Conservation (phyloP, 2,329 filamentous ascomycete species). For the Calycina herbarum region DNA sequence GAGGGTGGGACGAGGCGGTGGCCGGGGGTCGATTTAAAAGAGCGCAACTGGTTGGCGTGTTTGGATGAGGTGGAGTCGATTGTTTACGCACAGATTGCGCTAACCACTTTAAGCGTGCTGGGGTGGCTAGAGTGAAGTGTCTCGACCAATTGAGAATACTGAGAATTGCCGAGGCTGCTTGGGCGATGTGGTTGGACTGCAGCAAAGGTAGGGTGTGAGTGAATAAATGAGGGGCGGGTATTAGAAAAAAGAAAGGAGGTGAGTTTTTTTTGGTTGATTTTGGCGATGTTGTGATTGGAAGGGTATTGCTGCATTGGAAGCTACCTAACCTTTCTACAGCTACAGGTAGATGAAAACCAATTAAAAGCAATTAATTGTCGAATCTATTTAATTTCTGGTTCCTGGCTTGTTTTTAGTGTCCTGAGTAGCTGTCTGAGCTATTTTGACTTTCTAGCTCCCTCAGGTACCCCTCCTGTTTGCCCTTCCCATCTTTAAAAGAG, state of each 20-base stretch:
- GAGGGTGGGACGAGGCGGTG: slow-evolving; percentile 4
- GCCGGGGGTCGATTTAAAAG: slow-evolving; percentile 12
- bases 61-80: not conserved
- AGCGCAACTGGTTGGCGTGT: slow-evolving; percentile 8
- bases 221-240: not conserved
- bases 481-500: too few species aligned
- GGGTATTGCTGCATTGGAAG: not conserved
- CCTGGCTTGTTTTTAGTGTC: too few species aligned
- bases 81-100: not conserved
- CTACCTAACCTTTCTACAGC: too few species aligned
- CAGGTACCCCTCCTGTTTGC: too few species aligned
- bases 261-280: not conserved
- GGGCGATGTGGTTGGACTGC: not conserved
- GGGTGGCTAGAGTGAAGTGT: not conserved
- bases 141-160: not conserved
- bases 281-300: not conserved
- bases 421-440: too few species aligned
- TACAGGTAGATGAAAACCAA: too few species aligned
- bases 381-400: too few species aligned
- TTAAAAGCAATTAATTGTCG: too few species aligned
- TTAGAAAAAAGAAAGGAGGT: not conserved
- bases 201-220: not conserved
- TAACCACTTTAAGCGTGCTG: not conserved
- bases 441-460: too few species aligned
- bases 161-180: not conserved